Conservation (phyloP, 768 basidiomycete species). For the Leccinellum rugosiceps region DNA sequence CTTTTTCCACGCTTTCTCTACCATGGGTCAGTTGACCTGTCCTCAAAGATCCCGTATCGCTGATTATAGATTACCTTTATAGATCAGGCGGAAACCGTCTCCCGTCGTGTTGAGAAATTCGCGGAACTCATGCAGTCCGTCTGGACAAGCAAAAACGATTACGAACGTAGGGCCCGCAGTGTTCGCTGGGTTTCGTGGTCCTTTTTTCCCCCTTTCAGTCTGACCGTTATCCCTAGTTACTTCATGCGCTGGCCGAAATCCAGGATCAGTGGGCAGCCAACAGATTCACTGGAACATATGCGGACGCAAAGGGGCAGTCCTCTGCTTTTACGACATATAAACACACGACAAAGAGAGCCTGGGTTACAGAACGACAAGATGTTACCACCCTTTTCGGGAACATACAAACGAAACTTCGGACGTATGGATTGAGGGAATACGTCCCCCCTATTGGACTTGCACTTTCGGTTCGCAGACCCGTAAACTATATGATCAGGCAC, state of each 20-base stretch:
- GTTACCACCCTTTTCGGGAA: constrained; percentile 86
- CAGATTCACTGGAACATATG: constrained; percentile 69
- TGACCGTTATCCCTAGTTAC: constrained; percentile 43
- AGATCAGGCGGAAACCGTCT: constrained; percentile 96
- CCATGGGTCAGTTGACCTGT: constrained; percentile 67
- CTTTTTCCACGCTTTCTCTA: constrained; percentile 97
- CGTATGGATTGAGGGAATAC: constrained; percentile 85
- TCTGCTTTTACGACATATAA: constrained; percentile 77
- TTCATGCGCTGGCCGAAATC: constrained; percentile 61
- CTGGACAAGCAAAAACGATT: constrained; percentile 86
- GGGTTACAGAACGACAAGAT: constrained; percentile 90
- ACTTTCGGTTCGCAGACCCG: constrained; percentile 42
- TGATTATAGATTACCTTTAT: constrained; percentile 1
- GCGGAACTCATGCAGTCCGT: constrained; percentile 93
- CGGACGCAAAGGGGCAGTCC: constrained; percentile 76
- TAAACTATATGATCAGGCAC: not conserved
- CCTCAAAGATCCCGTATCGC: not conserved
- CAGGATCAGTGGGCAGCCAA: constrained; percentile 69
- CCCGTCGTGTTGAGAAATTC: constrained; percentile 92
- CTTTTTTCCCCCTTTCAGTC: not conserved
- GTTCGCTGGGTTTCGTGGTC: constrained; percentile 38
- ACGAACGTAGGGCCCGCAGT: constrained; percentile 77
- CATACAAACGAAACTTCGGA: constrained; percentile 89
- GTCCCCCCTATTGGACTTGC: constrained; percentile 71
- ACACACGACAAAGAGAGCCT: constrained; percentile 76